Percentiles rank a stretch among this genome's conserved stretches.
Conservation (phyloP, 176 grass and related monocot species). For the Oropetium thomaeum region DNA sequence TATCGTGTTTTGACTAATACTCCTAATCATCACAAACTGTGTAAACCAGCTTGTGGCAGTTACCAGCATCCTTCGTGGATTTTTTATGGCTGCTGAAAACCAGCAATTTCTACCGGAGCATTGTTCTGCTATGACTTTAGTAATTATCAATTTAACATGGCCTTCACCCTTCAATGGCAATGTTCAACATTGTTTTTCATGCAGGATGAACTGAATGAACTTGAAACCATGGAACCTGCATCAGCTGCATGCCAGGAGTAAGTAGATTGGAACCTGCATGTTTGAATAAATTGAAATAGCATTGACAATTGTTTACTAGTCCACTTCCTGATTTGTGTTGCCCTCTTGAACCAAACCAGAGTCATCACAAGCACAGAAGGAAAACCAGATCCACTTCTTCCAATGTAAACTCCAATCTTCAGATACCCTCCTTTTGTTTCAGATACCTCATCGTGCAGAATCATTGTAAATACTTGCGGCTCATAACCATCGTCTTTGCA, state of each 20-base stretch:
- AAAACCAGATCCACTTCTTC: constrained; percentile 84
- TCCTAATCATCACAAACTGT: background rate
- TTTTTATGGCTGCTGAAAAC: background rate
- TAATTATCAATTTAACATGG: too few relatives aligned
- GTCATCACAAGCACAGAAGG: constrained; percentile 75
- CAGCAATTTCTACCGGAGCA: background rate
- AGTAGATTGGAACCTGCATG: constrained; percentile 44
- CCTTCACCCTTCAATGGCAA: too few relatives aligned
- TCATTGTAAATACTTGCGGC: background rate
- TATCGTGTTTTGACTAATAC: background rate
- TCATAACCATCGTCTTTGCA: constrained; percentile 26
- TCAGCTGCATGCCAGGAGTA: constrained; percentile 82
- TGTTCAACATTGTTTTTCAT: background rate
- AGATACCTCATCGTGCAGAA: background rate
- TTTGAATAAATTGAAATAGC: too few relatives aligned
- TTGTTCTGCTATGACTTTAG: background rate
- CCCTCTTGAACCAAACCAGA: constrained; percentile 39
- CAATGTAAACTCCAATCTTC: constrained; percentile 51
- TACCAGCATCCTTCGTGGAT: background rate
- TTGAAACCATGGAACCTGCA: constrained; percentile 74
- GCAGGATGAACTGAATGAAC: constrained; percentile 81
- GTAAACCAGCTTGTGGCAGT: background rate
- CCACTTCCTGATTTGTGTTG: background rate
- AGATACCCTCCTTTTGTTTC: background rate
- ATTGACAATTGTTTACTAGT: constrained; percentile 16